Evolutionary conservation across 2,329 filamentous ascomycete genomes (phyloP).

Genomic region (Ophiostoma quercus): DNA sequence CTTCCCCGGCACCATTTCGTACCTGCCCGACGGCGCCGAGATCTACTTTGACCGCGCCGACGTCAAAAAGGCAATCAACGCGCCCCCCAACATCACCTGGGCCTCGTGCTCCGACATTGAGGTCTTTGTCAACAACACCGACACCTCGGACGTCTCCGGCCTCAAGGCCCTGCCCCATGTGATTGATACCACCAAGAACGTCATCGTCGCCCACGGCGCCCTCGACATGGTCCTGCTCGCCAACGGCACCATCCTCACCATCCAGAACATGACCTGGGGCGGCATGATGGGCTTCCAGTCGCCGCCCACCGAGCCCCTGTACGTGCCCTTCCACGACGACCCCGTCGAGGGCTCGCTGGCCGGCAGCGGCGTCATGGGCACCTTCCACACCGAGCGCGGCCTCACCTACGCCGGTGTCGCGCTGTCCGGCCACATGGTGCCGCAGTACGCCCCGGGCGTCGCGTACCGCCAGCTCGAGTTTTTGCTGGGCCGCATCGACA

Average conservation of each 20-base stretch:
- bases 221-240: slow-evolving; percentile 63
- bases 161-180: slow-evolving; percentile 61
- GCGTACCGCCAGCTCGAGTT: slow-evolving; percentile 71
- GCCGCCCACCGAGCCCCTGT: slow-evolving; percentile 57
- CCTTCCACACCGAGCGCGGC: slow-evolving; percentile 66
- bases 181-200: slow-evolving; percentile 67
- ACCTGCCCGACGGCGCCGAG: slow-evolving; percentile 55
- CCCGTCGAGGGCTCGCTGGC: slow-evolving; percentile 31
- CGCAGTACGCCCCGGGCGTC: slow-evolving; percentile 63
- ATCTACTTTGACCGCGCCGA: slow-evolving; percentile 67
- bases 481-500: slow-evolving; percentile 63
- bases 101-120: slow-evolving; percentile 45
- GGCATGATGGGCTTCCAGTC: slow-evolving; percentile 64
- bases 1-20: slow-evolving; percentile 58
- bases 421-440: slow-evolving; percentile 61
- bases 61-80: slow-evolving; percentile 33
- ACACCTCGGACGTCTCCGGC: slow-evolving; percentile 50
- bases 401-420: slow-evolving; percentile 65
- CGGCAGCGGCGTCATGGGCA: slow-evolving; percentile 60
- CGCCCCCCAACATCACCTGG: slow-evolving; percentile 42
- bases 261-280: slow-evolving; percentile 79
- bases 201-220: slow-evolving; percentile 67
- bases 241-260: slow-evolving; percentile 64
- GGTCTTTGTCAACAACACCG: slow-evolving; percentile 41
- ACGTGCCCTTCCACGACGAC: slow-evolving; percentile 60